A percentile compares a stretch with the other conserved stretches of the same genome.
phyloP scores from a whole-genome alignment of 129 eudicot genomes.

The Pseudognaphalium luteoalbum region DNA sequence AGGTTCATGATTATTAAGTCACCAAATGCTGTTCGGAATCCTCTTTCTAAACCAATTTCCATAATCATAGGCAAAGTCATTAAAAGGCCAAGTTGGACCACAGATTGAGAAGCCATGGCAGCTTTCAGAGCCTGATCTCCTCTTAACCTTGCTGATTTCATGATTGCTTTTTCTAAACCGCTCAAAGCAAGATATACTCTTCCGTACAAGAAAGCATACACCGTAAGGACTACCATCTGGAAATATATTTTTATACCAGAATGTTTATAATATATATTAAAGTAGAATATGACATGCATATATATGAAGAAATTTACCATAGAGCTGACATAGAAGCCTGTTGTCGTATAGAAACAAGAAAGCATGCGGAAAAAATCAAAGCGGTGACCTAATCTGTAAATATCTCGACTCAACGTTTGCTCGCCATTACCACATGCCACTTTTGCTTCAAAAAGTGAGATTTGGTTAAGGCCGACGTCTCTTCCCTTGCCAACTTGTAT shows the following conservation, averaged over 20 bases:
- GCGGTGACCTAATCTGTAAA: conserved; percentile 44
- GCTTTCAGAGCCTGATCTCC: conserved; percentile 47
- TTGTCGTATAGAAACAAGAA: conserved; percentile 70
- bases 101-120: conserved; percentile 86
- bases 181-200: conserved; percentile 89
- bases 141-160: conserved; percentile 12
- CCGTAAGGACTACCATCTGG: conserved; percentile 87
- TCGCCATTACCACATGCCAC: conserved; percentile 93
- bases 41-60: conserved; percentile 86
- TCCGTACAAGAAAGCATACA: conserved; percentile 82
- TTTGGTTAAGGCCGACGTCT: conserved; percentile 17
- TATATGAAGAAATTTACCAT: conserved; percentile 45
- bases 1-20: conserved; percentile 80
- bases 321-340: conserved; percentile 72
- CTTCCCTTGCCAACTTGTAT: conserved; percentile 20
- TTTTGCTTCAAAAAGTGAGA: conserved; percentile 72
- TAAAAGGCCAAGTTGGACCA: conserved; percentile 77
- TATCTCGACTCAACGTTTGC: conserved; percentile 84
- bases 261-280: background rate
- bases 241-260: conserved; percentile 9
- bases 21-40: conserved; percentile 80
- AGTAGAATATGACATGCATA: background rate
- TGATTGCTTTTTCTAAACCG: conserved; percentile 74
- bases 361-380: conserved; percentile 86
- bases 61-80: conserved; percentile 96